A percentile compares a stretch with the other conserved stretches of the same genome.
phyloP scores from a whole-genome alignment of 2,329 filamentous ascomycete species.

The Ramularia endophylla region DNA sequence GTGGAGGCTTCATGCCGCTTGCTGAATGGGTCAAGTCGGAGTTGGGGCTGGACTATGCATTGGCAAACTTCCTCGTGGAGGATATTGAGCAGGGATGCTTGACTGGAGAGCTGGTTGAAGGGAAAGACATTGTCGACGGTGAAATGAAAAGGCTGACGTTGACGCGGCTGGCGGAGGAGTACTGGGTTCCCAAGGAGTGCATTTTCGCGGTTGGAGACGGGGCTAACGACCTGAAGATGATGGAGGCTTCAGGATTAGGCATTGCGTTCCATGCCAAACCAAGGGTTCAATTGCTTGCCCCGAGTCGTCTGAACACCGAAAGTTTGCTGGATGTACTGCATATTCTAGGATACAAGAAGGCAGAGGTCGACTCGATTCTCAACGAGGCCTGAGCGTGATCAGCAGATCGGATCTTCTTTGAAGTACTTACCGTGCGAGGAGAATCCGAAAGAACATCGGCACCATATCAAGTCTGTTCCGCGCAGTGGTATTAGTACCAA shows the following conservation, averaged over 20 bases:
- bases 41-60: slow-evolving; percentile 79
- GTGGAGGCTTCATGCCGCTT: slow-evolving; percentile 85
- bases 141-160: slow-evolving; percentile 69
- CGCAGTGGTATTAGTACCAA: no score
- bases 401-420: no score
- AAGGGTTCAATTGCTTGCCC: slow-evolving; percentile 70
- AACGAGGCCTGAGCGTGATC: slow-evolving; percentile 1
- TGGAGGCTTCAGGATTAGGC: slow-evolving; percentile 66
- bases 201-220: slow-evolving; percentile 73
- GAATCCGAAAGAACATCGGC: no score
- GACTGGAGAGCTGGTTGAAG: slow-evolving; percentile 66
- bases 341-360: slow-evolving; percentile 53
- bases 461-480: no score
- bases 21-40: slow-evolving; percentile 78
- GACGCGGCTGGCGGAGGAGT: slow-evolving; percentile 61
- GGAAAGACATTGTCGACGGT: slow-evolving; percentile 67
- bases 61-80: slow-evolving; percentile 76
- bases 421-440: no score
- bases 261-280: slow-evolving; percentile 84
- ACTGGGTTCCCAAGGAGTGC: slow-evolving; percentile 60
- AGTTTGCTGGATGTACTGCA: slow-evolving; percentile 67
- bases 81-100: slow-evolving; percentile 49
- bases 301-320: slow-evolving; percentile 63
- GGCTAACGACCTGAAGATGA: slow-evolving; percentile 77
- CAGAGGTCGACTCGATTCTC: slow-evolving; percentile 20